These are phyloP conservation scores for Blakeslea trispora DNA, from an alignment of 371 early-diverging fungal species.

Conservation along the genomic window DNA sequence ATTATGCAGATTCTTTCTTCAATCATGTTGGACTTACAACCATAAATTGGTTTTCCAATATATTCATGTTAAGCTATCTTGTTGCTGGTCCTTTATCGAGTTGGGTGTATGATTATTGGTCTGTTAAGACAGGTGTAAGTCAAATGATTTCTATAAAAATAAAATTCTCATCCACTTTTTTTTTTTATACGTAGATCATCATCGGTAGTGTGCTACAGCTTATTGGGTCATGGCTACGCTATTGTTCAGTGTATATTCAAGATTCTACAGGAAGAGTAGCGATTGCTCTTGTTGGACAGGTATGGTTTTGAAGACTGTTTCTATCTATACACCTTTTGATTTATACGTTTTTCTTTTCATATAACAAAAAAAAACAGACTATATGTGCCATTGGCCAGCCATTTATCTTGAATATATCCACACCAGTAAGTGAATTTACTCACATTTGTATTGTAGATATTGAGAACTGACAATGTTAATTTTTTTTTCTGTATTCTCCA, in stretches of 20 bases:
- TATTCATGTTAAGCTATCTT: constrained; percentile 57
- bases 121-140: constrained; percentile 50
- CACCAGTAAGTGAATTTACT: constrained; percentile 46
- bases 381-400: constrained; percentile 51
- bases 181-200: constrained; percentile 28
- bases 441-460: constrained; percentile 37
- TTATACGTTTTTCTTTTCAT: not conserved
- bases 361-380: constrained; percentile 14
- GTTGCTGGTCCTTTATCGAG: constrained; percentile 55
- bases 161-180: constrained; percentile 4
- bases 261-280: constrained; percentile 30
- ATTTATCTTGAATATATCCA: constrained; percentile 45
- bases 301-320: constrained; percentile 15
- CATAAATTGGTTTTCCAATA: constrained; percentile 53
- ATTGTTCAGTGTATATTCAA: constrained; percentile 37
- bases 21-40: constrained; percentile 26
- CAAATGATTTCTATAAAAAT: constrained; percentile 1
- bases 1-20: constrained; percentile 34
- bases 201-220: constrained; percentile 39
- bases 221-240: constrained; percentile 49
- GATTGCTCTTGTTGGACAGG: constrained; percentile 46
- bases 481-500: constrained; percentile 5
- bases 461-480: not conserved
- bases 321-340: not conserved
- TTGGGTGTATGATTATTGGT: constrained; percentile 51